Evolutionary conservation across 2,329 filamentous ascomycete species (phyloP), one percentile per base, ranked within the genome.

Genomic region (Furcasterigmium furcatum): DNA sequence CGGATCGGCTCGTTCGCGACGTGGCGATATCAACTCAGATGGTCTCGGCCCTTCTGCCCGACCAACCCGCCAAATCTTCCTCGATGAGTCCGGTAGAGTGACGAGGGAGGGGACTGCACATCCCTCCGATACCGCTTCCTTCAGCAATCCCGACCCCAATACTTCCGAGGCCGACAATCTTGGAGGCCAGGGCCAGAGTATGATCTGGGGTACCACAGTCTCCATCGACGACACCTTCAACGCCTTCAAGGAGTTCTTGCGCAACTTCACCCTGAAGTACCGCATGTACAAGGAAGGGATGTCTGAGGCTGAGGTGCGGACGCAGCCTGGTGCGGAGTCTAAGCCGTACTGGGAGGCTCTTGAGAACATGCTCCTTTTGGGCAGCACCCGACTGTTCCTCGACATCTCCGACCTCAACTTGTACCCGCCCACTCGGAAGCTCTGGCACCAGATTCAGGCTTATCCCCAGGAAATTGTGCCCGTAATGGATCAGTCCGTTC

Each of bases 151-250:
- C 54, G 77, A 96, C 54, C 90, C 90, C 1, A 87, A 86, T 52
- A 96, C 91, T 7, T 96, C 92, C 3, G 94, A 99, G 64, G 94
- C 94, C 1, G 88, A 96, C 60, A 81, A 78, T 1, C 80, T 96
- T 34, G 92, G 91, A 32, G 94, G 91, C 2, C 82, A 82, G 47
- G 88, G 88, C 32, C 85, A 86, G 46, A 84, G 87, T 55, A 82
- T 95, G 47, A 92, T 99, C 52, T 99, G 94, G 94, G 94, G 94
- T 64, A 99, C 94, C 36, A 97, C 95, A 32, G 88, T 99, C 41
- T 96, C 92, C 5, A 87, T 99, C 44, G 83, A 89, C 49, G 91
- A 97, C 63, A 91, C 90, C 1, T 88, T 95, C 65, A 81, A 84
- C 43, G 77, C 85, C 0, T 95, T 96, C 74, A 92, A 94, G 60